Evolutionary conservation across 2,329 filamentous ascomycete species (phyloP).

Genomic region (Colletotrichum sp.): DNA sequence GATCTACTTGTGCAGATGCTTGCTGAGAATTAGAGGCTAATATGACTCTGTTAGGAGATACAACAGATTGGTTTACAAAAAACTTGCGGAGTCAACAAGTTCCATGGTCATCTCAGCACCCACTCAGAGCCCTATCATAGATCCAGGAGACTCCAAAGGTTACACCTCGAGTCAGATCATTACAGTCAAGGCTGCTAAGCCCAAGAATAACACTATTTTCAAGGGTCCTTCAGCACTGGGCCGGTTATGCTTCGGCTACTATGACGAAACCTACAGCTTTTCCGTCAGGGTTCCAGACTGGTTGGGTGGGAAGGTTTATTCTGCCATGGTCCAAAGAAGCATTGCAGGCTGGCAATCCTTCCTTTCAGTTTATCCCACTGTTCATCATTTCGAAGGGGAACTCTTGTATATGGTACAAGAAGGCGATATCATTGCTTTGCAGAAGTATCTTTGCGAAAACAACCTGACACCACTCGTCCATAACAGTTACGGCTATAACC

Average conservation of each 20-base stretch:
- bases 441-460: neutral
- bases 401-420: accelerated
- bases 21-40: neutral
- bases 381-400: accelerated
- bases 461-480: accelerated
- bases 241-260: accelerated
- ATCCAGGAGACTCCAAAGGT: accelerated
- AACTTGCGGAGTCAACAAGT: accelerated
- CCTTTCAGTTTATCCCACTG: accelerated
- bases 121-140: accelerated
- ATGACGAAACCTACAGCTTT: neutral
- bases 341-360: neutral
- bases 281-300: accelerated
- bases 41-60: accelerated
- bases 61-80: neutral
- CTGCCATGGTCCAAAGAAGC: neutral
- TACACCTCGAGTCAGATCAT: accelerated
- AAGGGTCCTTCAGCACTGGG: neutral
- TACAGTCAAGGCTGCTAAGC: neutral
- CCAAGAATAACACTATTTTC: accelerated
- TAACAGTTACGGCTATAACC: accelerated
- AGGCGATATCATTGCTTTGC: accelerated
- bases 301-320: neutral
- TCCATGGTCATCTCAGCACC: accelerated
- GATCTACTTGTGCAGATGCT: accelerated